Evolutionary conservation across 257 asterid species (phyloP), one percentile per base, ranked within the genome.

Genomic region (Cruciata laevipes): DNA sequence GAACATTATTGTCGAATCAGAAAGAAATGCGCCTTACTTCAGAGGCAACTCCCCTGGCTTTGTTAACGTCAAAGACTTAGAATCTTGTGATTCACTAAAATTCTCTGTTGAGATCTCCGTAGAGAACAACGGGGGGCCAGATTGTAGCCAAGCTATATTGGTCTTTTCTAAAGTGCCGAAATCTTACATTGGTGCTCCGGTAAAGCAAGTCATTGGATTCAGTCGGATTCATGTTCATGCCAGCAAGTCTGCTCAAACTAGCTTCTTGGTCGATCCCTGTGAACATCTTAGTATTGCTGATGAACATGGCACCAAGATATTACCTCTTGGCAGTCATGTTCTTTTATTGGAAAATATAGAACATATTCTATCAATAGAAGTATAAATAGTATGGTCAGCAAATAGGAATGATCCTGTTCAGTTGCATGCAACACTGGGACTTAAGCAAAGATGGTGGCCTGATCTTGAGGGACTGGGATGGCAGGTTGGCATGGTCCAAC

Each of bases 211-310:
- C 1, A 79, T 88, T 33, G 96, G 95, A 57, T 88, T 88, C 67
- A 89, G 86, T 71, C 84, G 91, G 3, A 77, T 86, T 44, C 82
- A 81, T 57, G 21, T 72, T 4, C 42, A 5, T 17, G 66, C 83
- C 0, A 3, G 66, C 38, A 69, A 12, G 49, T 73, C 74, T 66
- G 80, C 64, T 55, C 82, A 84, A 61, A 71, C 75, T 23, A 83
- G 80, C 64, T 78, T 90, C 42, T 25, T 66, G 49, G 79, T 93
- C 4, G 91, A 93, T 78, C 92, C 99, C 24, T 93, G 99, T n/a
- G 79, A 88, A 53, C 87, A 86, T 81, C 88, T 93, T 38, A 90
- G 96, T 85, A 68, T 84, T 73, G 95, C 83, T 18, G 90, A 87
- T 70, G 89, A 79, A 78, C 68, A 78, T 21, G 99, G 99, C 20